These are phyloP conservation scores for Rhodomyrtus tomentosa DNA, from an alignment of 345 rosid genomes.

Conservation along the genomic window DNA sequence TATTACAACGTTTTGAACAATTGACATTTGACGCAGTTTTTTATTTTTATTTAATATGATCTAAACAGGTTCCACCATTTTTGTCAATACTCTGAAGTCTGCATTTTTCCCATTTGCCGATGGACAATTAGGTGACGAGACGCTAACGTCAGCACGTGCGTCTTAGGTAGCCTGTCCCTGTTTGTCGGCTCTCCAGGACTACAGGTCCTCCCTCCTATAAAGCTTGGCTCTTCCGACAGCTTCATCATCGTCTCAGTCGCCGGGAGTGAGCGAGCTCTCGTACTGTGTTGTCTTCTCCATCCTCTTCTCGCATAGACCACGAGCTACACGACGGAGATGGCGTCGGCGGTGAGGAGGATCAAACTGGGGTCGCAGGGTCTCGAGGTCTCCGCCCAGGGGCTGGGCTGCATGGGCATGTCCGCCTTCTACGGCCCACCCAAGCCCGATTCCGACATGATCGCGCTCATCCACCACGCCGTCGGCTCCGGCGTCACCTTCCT, in stretches of 20 bases:
- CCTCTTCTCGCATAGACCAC: too few species aligned
- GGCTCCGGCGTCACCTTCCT: conserved; percentile 35
- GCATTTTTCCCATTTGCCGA: background rate
- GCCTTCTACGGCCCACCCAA: conserved; percentile 14
- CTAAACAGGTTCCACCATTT: background rate
- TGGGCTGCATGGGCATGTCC: conserved; percentile 18
- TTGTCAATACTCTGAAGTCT: background rate
- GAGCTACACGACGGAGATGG: background rate
- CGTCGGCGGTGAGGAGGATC: background rate
- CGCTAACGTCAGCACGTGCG: background rate
- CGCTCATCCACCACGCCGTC: conserved; percentile 38
- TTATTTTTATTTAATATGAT: too few species aligned
- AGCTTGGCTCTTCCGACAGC: background rate
- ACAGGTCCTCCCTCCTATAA: background rate
- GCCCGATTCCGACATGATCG: conserved; percentile 36
- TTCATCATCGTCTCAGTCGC: background rate
- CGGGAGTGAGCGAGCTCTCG: background rate
- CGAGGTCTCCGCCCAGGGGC: background rate
- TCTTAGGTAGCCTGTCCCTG: background rate
- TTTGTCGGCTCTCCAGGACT: too few species aligned
- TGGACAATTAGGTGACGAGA: too few species aligned
- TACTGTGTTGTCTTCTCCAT: too few species aligned
- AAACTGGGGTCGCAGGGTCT: background rate
- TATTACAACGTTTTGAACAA: background rate
- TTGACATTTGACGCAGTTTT: too few species aligned